phyloP scores from a whole-genome alignment of 2,329 filamentous ascomycete genomes.

The Alternaria ethzedia region DNA sequence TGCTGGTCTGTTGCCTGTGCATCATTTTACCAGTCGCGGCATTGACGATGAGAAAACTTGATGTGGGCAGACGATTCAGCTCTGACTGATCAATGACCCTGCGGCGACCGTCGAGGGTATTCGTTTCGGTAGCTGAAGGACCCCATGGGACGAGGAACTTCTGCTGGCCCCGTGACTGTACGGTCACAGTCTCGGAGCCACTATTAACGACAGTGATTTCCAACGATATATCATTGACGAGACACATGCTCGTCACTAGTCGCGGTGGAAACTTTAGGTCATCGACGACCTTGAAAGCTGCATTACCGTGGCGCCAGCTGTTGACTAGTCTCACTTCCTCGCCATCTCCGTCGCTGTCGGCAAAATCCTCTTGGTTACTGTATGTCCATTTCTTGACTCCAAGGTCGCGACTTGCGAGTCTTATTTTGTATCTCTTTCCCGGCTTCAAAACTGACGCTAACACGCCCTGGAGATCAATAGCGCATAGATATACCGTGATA shows the following conservation, averaged over 20 bases:
- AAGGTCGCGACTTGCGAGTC: background rate
- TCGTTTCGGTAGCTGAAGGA: background rate
- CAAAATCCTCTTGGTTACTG: background rate
- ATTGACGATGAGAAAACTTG: background rate
- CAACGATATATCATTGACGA: background rate
- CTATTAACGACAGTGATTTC: background rate
- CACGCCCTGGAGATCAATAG: background rate
- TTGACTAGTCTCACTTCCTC: background rate
- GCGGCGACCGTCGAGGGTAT: background rate
- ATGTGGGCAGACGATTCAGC: background rate
- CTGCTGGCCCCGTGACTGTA: background rate
- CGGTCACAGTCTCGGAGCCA: background rate
- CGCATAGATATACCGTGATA: background rate
- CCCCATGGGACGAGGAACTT: constrained; percentile 3
- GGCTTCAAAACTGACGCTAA: background rate
- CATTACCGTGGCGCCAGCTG: background rate
- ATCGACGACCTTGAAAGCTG: background rate
- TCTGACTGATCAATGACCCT: background rate
- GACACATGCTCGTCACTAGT: background rate
- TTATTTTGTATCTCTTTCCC: background rate
- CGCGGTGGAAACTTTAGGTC: background rate
- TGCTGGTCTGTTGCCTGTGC: background rate
- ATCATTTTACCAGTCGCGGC: background rate
- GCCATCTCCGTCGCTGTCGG: background rate
- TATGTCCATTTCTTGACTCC: background rate